Evolutionary conservation across 78 protist species (phyloP).

Genomic region (Pelomyxa schiedti): DNA sequence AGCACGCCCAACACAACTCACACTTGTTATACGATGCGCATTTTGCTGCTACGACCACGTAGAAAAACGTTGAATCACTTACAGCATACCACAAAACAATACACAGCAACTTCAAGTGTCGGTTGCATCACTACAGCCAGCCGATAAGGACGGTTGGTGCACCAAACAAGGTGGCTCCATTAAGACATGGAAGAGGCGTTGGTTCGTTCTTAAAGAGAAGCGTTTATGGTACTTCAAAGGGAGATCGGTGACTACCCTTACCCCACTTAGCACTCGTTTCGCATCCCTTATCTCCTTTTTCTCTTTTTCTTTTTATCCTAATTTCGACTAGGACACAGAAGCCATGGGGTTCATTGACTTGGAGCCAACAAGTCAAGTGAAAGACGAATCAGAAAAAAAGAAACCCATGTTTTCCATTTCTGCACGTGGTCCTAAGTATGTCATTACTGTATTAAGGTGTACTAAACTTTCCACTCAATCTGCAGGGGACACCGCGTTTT

Average conservation of each 20-base stretch:
- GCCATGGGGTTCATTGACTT: constrained; percentile 47
- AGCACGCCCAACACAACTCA: too few species aligned
- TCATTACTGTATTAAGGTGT: neutral
- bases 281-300: too few species aligned
- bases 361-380: constrained; percentile 32
- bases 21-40: too few species aligned
- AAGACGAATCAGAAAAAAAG: constrained; percentile 35
- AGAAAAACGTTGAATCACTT: too few species aligned
- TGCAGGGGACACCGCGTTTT: constrained; percentile 32
- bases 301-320: too few species aligned
- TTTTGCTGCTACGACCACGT: too few species aligned
- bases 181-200: constrained; percentile 53
- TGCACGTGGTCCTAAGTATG: neutral
- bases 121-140: constrained; percentile 33
- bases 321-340: constrained; percentile 28
- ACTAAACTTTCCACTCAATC: neutral
- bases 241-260: constrained; percentile 12
- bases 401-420: constrained; percentile 27
- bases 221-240: constrained; percentile 34
- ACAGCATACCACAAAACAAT: too few species aligned
- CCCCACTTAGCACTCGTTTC: too few species aligned
- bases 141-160: constrained; percentile 57
- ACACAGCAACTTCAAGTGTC: constrained; percentile 26
- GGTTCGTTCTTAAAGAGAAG: constrained; percentile 55
- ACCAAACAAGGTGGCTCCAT: constrained; percentile 58